Base-by-base conservation (phyloP, 2,329 filamentous ascomycete species). In the Myriosclerotinia scirpicola region DNA sequence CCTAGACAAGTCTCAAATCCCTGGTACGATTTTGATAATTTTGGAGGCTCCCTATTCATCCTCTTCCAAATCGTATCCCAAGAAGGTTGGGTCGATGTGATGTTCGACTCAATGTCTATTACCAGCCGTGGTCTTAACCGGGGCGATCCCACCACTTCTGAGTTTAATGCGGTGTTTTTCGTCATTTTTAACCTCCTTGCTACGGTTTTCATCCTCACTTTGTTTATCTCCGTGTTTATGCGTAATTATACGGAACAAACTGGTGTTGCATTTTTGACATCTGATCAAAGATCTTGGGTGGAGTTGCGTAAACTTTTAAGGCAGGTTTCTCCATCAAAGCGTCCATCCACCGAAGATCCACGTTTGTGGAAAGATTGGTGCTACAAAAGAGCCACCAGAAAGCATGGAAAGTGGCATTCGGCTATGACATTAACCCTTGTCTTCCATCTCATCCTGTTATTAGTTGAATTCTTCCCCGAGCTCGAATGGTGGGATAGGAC, bases 211-310 rank as follows among this genome's bases (percentile, higher is more conserved):
- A 90, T 99, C 69, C 84, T 99, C 75, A 99, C 95, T 1, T 82
- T 99, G 75, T 99, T 99, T 78, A 96, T 99, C 58, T 98, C 95
- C 66, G 95, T 99, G 69, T 99, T 99, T 78, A 99, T 99, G 95
- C 92, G 95, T 69, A 99, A 97, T 77, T 99, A 99, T 79, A 99
- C 95, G 0, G 95, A 99, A 79, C 93, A 98, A 79, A 99, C 95
- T 0, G 95, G 95, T 1, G 95, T 99, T 54, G 95, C 95, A 2
- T 99, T 94, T 77, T 81, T 99, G 73, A 99, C 95, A 0, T 90
- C 93, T 0, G 95, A 99, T 74, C 95, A 99, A 77, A 89, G 95
- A 72, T 97, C 94, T 0, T 99, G 95, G 95, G 85, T 99, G 17
- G 95, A 99, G 77, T 79, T 99, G 72, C 87, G 95, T 67, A 99